Percentiles rank a stretch among this genome's conserved stretches.
These are phyloP conservation scores for Tolypocladium ophioglossoides DNA, from an alignment of 2,329 filamentous ascomycete species.

Conservation along the genomic window DNA sequence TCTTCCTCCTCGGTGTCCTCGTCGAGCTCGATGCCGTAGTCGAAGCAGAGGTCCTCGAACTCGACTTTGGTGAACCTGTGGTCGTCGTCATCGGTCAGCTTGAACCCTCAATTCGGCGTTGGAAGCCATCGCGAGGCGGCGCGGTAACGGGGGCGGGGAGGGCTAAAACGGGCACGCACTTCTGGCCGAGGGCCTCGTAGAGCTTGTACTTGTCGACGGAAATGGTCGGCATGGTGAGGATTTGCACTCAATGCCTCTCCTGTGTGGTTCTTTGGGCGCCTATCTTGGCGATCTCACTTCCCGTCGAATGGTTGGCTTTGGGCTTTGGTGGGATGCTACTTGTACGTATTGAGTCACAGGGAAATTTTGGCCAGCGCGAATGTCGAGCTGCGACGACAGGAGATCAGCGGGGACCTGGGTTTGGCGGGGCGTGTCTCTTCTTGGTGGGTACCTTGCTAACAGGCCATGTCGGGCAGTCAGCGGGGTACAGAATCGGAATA, in stretches of 20 bases:
- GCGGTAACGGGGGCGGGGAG: conserved; percentile 10
- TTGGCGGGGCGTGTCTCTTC: conserved; percentile 13
- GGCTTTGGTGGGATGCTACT: conserved; percentile 2
- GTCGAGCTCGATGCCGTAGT: conserved; percentile 96
- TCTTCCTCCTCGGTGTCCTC: conserved; percentile 79
- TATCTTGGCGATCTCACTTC: conserved; percentile 1
- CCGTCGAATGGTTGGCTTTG: conserved; percentile 1
- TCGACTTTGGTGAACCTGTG: conserved; percentile 77
- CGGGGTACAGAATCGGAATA: conserved; percentile 14
- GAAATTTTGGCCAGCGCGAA: conserved; percentile 20
- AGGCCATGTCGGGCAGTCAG: background rate
- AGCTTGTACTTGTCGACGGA: conserved; percentile 92
- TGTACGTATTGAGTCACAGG: conserved; percentile 26
- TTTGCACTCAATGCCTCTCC: conserved; percentile 11
- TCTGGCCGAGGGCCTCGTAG: conserved; percentile 81
- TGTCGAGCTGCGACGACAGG: background rate
- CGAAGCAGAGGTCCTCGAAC: conserved; percentile 96
- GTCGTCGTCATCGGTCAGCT: conserved; percentile 6
- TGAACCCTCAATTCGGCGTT: conserved; percentile 5
- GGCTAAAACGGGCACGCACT: conserved; percentile 39
- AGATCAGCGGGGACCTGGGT: background rate
- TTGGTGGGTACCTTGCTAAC: background rate
- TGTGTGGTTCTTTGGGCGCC: background rate
- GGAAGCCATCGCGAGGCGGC: conserved; percentile 6
- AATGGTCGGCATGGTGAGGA: conserved; percentile 77